These are phyloP conservation scores for Calycina marina DNA, from an alignment of 2,329 filamentous ascomycete species.

Conservation along the genomic window DNA sequence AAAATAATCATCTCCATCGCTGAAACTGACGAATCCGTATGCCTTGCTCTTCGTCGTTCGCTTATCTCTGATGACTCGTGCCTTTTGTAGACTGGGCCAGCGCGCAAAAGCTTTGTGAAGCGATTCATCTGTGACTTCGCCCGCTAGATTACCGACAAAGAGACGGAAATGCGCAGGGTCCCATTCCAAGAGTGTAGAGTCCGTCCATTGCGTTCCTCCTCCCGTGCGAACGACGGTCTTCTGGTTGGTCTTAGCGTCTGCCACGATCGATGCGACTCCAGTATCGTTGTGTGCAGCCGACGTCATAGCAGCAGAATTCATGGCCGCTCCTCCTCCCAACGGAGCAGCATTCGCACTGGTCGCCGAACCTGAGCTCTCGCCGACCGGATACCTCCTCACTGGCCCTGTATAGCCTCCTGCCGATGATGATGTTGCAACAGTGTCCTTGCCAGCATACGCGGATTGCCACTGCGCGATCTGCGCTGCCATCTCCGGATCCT, in stretches of 20 bases:
- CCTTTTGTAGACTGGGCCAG: constrained; percentile 81
- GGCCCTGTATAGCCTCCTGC: constrained; percentile 18
- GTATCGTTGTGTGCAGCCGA: constrained; percentile 31
- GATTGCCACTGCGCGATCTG: constrained; percentile 94
- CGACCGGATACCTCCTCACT: constrained; percentile 21
- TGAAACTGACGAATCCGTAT: constrained; percentile 93
- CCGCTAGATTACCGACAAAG: constrained; percentile 92
- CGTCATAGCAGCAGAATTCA: constrained; percentile 57
- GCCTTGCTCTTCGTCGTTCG: constrained; percentile 92
- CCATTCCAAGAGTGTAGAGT: constrained; percentile 83
- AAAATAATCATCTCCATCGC: constrained; percentile 92
- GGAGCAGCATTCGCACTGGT: constrained; percentile 31
- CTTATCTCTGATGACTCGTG: constrained; percentile 88
- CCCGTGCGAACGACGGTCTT: constrained; percentile 82
- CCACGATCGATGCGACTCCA: constrained; percentile 27
- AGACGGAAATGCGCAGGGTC: constrained; percentile 87
- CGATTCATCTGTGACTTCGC: constrained; percentile 93
- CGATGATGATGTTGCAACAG: constrained; percentile 21
- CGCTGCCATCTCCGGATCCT: constrained; percentile 71
- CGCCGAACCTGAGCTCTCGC: constrained; percentile 28
- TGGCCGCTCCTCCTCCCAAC: constrained; percentile 41
- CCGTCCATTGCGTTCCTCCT: constrained; percentile 86
- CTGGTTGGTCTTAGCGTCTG: constrained; percentile 40
- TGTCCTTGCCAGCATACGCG: constrained; percentile 59
- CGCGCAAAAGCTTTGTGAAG: constrained; percentile 84